Percentiles rank a stretch among this genome's conserved stretches.
phyloP scores from a whole-genome alignment of 2,329 filamentous ascomycete genomes.

The Talaromyces sp. region DNA sequence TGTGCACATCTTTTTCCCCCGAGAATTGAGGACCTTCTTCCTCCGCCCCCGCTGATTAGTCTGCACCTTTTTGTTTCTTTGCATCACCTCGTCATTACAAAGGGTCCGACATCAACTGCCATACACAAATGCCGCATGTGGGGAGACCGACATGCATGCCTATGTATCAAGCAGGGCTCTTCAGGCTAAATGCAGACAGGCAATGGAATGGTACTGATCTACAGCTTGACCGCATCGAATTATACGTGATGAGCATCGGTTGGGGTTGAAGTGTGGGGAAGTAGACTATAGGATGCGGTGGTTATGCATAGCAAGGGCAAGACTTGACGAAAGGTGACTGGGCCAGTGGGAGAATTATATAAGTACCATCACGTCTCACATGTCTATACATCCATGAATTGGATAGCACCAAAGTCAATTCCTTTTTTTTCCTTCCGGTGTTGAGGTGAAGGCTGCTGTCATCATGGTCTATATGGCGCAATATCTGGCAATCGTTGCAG shows the following conservation, averaged over 20 bases:
- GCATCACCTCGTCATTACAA: background rate
- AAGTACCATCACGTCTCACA: background rate
- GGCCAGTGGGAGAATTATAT: background rate
- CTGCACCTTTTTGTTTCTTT: background rate
- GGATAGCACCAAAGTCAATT: too few relatives aligned
- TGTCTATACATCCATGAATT: background rate
- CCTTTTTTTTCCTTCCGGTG: too few relatives aligned
- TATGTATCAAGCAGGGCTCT: background rate
- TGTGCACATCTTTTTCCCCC: background rate
- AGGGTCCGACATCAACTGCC: background rate
- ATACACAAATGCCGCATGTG: background rate
- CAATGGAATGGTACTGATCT: background rate
- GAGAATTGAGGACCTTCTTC: background rate
- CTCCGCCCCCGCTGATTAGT: background rate
- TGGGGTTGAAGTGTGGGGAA: constrained; percentile 1
- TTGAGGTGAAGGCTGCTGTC: background rate
- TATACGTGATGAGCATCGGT: background rate
- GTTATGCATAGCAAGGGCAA: background rate
- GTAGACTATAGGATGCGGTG: background rate
- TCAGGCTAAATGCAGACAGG: background rate
- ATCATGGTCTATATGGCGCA: background rate
- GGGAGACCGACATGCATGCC: background rate
- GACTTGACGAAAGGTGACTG: background rate
- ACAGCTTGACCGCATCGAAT: background rate
- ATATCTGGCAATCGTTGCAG: background rate